Percentiles rank a stretch among this genome's conserved stretches.
phyloP scores from a whole-genome alignment of 75 land plant genomes.

The Selaginella tamariscina region DNA sequence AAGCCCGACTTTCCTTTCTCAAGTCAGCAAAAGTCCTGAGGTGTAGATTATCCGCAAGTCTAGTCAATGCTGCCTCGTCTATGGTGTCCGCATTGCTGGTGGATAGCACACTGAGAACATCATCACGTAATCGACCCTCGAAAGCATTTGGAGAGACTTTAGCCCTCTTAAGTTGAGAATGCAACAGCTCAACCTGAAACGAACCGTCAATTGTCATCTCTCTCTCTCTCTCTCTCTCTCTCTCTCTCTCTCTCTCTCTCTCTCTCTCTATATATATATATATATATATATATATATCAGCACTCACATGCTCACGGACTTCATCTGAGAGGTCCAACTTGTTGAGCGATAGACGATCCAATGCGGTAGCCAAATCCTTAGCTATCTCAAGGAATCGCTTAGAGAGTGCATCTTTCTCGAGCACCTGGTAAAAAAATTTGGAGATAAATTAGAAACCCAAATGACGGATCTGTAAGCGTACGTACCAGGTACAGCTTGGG shows the following conservation, averaged over 20 bases:
- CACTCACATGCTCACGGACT: background rate
- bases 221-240: no score
- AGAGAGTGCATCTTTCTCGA: background rate
- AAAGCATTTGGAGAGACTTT: conserved; percentile 37
- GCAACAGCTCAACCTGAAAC: conserved; percentile 69
- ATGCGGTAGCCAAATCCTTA: background rate
- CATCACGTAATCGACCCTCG: background rate
- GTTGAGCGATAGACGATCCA: background rate
- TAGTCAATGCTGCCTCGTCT: background rate
- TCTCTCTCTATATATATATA: no score
- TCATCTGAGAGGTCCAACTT: background rate
- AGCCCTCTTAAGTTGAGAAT: conserved; percentile 69
- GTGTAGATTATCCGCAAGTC: background rate
- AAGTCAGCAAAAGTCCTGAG: background rate
- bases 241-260: no score
- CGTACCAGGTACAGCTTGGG: conserved; percentile 4
- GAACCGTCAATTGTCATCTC: no score
- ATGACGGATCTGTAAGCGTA: background rate
- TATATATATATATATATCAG: no score
- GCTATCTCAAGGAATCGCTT: background rate
- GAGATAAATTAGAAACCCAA: background rate
- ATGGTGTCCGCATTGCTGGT: background rate
- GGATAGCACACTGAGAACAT: background rate
- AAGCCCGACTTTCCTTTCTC: background rate
- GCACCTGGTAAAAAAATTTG: background rate